Percentiles rank a stretch among this genome's conserved stretches.
phyloP scores from a whole-genome alignment of 208 protist genomes.

The Acanthamoeba rhysodes region DNA sequence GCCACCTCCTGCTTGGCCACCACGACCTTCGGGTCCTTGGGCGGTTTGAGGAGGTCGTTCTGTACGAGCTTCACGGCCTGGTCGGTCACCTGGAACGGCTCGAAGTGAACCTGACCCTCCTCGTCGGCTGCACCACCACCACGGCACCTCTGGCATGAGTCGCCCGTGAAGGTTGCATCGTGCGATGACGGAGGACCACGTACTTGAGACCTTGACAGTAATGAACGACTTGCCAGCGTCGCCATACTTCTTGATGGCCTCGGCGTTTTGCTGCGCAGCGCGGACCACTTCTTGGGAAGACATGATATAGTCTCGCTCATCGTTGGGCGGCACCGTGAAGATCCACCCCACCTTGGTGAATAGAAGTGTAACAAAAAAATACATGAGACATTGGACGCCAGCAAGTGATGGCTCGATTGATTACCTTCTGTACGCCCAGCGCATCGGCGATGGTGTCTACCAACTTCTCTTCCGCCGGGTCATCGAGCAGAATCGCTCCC shows the following conservation, averaged over 20 bases:
- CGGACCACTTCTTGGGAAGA: background rate
- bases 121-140: background rate
- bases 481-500: background rate
- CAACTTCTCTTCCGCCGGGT: background rate
- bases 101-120: conserved; percentile 9
- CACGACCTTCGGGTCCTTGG: background rate
- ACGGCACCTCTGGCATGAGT: background rate
- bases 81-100: conserved; percentile 37
- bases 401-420: too few species aligned
- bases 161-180: too few species aligned
- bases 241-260: background rate
- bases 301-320: background rate
- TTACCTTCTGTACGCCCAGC: background rate
- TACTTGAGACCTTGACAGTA: conserved; percentile 1
- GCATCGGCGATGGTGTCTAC: background rate
- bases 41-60: conserved; percentile 2
- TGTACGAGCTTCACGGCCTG: conserved; percentile 31
- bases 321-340: background rate
- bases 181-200: background rate
- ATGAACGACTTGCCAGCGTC: background rate
- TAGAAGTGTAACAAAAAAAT: too few species aligned
- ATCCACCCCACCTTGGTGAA: background rate
- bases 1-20: conserved; percentile 15
- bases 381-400: too few species aligned
- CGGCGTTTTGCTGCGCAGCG: background rate